Conservation (phyloP, 805 yeast genomes). For the Ogataea methanolica region DNA sequence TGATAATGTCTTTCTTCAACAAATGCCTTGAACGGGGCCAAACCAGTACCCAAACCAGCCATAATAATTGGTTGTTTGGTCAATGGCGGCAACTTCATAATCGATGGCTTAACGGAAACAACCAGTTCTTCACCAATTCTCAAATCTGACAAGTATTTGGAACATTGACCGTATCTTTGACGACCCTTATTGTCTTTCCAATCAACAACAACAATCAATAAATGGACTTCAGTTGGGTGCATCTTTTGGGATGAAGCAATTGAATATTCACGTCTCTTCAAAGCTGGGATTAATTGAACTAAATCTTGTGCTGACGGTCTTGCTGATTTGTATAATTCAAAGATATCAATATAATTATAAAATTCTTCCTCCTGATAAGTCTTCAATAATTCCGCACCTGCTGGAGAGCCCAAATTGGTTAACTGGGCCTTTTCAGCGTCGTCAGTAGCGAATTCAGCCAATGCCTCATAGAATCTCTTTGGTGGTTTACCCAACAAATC, state of each 20-base stretch:
- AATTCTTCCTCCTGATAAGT: constrained; percentile 80
- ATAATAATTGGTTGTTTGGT: constrained; percentile 87
- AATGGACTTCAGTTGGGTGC: constrained; percentile 87
- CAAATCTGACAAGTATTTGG: constrained; percentile 81
- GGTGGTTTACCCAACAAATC: constrained; percentile 95
- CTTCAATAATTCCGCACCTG: constrained; percentile 83
- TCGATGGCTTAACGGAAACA: constrained; percentile 94
- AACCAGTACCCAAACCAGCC: constrained; percentile 97
- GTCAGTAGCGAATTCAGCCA: constrained; percentile 69
- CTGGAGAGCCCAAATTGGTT: constrained; percentile 62
- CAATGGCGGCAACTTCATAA: constrained; percentile 89
- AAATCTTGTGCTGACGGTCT: constrained; percentile 71
- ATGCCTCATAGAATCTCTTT: constrained; percentile 83
- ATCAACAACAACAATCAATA: constrained; percentile 91
- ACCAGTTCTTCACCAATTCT: constrained; percentile 78
- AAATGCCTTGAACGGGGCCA: constrained; percentile 97
- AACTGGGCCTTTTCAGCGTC: constrained; percentile 60
- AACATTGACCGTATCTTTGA: constrained; percentile 88
- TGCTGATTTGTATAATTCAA: constrained; percentile 75
- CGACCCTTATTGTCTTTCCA: constrained; percentile 88
- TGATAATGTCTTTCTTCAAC: constrained; percentile 95
- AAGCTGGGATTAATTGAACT: constrained; percentile 69
- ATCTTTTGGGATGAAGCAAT: constrained; percentile 93
- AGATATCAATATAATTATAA: constrained; percentile 74
- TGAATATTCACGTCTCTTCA: constrained; percentile 96